Base-by-base conservation (phyloP, 2,329 filamentous ascomycete species). In the Exophiala viscosa region DNA sequence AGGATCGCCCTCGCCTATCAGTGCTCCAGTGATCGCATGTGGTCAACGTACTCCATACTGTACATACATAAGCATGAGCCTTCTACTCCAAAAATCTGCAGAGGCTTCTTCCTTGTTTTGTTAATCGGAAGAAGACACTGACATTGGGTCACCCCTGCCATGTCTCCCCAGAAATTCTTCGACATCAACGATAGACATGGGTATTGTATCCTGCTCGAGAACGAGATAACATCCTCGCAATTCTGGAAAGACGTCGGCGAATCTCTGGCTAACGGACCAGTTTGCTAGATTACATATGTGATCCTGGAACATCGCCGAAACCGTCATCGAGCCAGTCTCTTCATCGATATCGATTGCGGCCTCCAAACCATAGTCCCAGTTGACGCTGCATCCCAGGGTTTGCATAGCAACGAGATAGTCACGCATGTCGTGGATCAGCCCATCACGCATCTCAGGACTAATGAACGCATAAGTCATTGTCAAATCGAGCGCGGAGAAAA, bases 381-480 rank as follows among this genome's bases (percentile, higher is more conserved):
- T 52, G 33, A 48, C 50, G 31, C 50, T 52, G 11, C 39, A 48
- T 20, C 50, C 50, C 2, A 52, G 39, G 8, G 50, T 52, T 15
- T 52, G 50, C 5, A 43, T 43, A 3, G 50, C 50, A 3, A 52
- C 20, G 23, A 52, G 48, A 28, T 52, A 52, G 40, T 52, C 50
- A 15, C 50, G 50, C 50, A 52, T 52, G 20, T 52, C 45, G 15
- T 44, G 45, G 17, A 52, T 40, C 15, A 52, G 39, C 4, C 45
- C 50, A 13, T 52, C 50, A 28, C 50, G 50, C 50, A 52, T 47
- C 32, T 52, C 50, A 17, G 50, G 50, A 31, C 50, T 52, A 17
- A 10, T 5, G 14, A 23, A 38, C 13, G 14, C 7, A 31, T 42
- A 23, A 20, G 32, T 8, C 23, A 38, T 31, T 36, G 15, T 44